These are phyloP conservation scores for Xanthoconium purpureum DNA, from an alignment of 768 basidiomycete species.

Conservation along the genomic window DNA sequence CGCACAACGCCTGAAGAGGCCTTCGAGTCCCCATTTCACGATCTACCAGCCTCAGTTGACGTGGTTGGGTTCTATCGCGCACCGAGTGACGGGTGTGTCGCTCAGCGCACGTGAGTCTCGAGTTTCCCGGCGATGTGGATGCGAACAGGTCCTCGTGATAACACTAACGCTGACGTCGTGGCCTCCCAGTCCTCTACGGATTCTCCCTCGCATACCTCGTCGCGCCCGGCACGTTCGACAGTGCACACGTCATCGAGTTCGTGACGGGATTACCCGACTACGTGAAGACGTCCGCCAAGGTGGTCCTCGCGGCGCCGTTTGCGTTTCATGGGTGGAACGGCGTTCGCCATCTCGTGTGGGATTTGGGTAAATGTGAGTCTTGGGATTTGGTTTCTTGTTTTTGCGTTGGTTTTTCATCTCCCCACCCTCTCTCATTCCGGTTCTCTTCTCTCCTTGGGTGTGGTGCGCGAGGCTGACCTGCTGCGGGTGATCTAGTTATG, in stretches of 20 bases:
- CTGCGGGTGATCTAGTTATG: constrained; percentile 51
- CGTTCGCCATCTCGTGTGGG: constrained; percentile 87
- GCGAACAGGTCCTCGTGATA: not conserved
- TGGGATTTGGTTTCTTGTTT: no score
- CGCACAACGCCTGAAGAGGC: constrained; percentile 82
- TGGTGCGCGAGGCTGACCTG: not conserved
- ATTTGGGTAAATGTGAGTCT: constrained; percentile 79
- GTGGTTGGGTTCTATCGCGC: constrained; percentile 80
- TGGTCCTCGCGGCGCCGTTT: constrained; percentile 80
- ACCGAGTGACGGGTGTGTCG: constrained; percentile 81
- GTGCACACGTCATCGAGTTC: constrained; percentile 69
- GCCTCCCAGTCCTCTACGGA: constrained; percentile 71
- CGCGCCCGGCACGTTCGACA: constrained; percentile 78
- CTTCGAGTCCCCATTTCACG: constrained; percentile 90
- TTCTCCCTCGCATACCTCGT: constrained; percentile 84
- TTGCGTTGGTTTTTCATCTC: no score
- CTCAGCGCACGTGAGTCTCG: constrained; percentile 51
- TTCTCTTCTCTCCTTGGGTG: no score
- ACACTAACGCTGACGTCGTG: not conserved
- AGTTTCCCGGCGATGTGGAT: not conserved
- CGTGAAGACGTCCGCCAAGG: constrained; percentile 74
- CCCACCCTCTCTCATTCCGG: no score
- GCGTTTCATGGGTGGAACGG: constrained; percentile 92
- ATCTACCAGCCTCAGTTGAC: constrained; percentile 97
- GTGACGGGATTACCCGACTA: constrained; percentile 70